Evolutionary conservation across 2,329 filamentous ascomycete species (phyloP).

Genomic region (Rhynchosporium secalis): DNA sequence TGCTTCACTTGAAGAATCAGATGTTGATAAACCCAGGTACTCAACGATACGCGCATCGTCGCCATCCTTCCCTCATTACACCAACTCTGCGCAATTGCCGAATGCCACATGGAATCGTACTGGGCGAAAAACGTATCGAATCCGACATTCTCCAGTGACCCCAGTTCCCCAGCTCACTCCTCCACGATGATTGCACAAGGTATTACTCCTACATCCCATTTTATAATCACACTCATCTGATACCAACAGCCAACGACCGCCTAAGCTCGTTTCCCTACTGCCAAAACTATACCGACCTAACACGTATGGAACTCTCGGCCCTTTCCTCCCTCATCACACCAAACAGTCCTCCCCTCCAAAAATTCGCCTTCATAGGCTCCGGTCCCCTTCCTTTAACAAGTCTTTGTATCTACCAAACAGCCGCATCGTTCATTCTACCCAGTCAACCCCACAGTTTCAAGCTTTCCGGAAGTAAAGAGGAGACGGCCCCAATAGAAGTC

Average conservation of each 20-base stretch:
- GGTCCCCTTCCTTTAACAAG: slow-evolving; percentile 52
- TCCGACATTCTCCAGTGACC: not conserved
- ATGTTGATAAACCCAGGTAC: slow-evolving; percentile 35
- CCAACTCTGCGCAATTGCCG: slow-evolving; percentile 46
- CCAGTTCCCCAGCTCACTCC: not conserved
- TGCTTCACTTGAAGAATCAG: too few relatives aligned
- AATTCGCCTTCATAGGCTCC: slow-evolving; percentile 51
- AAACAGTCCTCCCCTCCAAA: slow-evolving; percentile 30
- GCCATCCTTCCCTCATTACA: slow-evolving; percentile 43
- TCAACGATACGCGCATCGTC: slow-evolving; percentile 39
- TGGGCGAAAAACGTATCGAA: slow-evolving; percentile 45
- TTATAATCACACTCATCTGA: slow-evolving; percentile 8
- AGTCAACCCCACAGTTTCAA: not conserved
- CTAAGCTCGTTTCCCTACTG: slow-evolving; percentile 50
- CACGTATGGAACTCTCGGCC: slow-evolving; percentile 47
- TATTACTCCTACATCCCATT: slow-evolving; percentile 1
- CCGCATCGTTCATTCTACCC: slow-evolving; percentile 20
- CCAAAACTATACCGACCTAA: slow-evolving; percentile 50
- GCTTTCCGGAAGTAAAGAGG: too few relatives aligned
- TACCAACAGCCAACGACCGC: slow-evolving; percentile 21
- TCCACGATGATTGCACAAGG: slow-evolving; percentile 21
- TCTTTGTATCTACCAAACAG: slow-evolving; percentile 42
- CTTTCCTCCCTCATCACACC: slow-evolving; percentile 41
- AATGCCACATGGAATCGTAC: slow-evolving; percentile 47
- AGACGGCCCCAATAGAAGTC: slow-evolving; percentile 28